phyloP scores from a whole-genome alignment of 78 protist genomes.

The Planoprotostelium fungivorum region DNA sequence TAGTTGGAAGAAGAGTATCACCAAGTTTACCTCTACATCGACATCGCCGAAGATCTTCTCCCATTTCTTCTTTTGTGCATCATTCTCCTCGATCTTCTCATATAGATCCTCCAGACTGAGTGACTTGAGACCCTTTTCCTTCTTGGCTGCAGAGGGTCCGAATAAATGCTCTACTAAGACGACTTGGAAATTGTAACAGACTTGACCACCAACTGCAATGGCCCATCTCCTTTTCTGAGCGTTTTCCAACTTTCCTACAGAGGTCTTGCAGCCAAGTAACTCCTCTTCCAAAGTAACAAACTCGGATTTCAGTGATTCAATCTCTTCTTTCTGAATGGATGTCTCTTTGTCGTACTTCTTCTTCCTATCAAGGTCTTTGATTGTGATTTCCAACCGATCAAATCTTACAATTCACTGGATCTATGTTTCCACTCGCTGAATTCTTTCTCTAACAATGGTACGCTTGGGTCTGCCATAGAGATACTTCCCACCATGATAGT shows the following conservation, averaged over 20 bases:
- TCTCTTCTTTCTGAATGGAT: conserved; percentile 1
- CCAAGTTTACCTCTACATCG: conserved; percentile 1
- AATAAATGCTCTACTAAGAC: not conserved
- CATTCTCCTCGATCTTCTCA: conserved; percentile 1
- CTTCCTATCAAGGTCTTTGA: not conserved
- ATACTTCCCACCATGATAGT: not conserved
- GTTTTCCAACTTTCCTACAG: conserved; percentile 1
- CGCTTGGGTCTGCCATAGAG: conserved; percentile 2
- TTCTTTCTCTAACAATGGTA: too few species aligned
- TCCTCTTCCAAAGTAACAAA: not conserved
- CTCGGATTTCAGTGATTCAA: not conserved
- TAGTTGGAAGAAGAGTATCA: not conserved
- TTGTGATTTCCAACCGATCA: not conserved
- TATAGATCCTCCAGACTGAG: conserved; percentile 1
- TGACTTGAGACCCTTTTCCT: conserved; percentile 1
- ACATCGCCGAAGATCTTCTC: not conserved
- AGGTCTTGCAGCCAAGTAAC: not conserved
- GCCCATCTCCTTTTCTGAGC: conserved; percentile 2
- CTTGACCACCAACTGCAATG: not conserved
- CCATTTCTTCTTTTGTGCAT: conserved; percentile 1
- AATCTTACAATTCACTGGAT: not conserved
- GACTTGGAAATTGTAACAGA: not conserved
- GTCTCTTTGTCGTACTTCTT: not conserved
- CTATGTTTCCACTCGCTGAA: too few species aligned
- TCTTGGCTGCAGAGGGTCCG: conserved; percentile 1